phyloP scores from a whole-genome alignment of 139 green algal species.

The Tetradesmus lagerheimii region DNA sequence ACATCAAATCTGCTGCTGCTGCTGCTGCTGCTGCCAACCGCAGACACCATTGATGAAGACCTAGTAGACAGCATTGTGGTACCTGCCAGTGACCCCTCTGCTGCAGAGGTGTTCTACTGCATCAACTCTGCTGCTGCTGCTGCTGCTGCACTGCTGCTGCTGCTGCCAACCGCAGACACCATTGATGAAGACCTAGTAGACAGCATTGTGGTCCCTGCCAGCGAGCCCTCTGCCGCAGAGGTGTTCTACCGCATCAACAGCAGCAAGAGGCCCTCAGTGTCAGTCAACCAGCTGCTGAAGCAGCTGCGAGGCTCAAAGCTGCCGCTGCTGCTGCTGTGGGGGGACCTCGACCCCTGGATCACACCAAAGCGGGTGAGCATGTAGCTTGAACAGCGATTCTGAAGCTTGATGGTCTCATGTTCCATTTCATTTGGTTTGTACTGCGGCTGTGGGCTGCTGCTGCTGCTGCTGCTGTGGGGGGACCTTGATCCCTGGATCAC shows the following conservation, averaged over 20 bases:
- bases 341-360: conserved; percentile 84
- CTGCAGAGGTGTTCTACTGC: too few species aligned
- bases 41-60: too few species aligned
- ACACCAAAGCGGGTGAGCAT: conserved; percentile 61
- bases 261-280: conserved; percentile 45
- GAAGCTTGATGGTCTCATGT: too few species aligned
- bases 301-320: conserved; percentile 46
- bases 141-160: too few species aligned
- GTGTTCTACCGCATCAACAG: conserved; percentile 87
- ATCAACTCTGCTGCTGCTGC: too few species aligned
- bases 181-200: conserved; percentile 63
- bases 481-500: conserved; percentile 84
- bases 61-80: too few species aligned
- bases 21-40: too few species aligned
- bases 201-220: conserved; percentile 70
- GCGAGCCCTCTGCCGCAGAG: conserved; percentile 76
- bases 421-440: too few species aligned
- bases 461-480: conserved; percentile 51
- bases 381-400: background rate
- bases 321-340: conserved; percentile 85
- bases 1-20: too few species aligned
- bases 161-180: too few species aligned
- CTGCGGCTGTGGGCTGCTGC: too few species aligned
- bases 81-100: too few species aligned
- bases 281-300: conserved; percentile 71